Evolutionary conservation across 805 yeast genomes (phyloP), one percentile per base, ranked within the genome.

Genomic region (Scheffersomyces amazonensis): DNA sequence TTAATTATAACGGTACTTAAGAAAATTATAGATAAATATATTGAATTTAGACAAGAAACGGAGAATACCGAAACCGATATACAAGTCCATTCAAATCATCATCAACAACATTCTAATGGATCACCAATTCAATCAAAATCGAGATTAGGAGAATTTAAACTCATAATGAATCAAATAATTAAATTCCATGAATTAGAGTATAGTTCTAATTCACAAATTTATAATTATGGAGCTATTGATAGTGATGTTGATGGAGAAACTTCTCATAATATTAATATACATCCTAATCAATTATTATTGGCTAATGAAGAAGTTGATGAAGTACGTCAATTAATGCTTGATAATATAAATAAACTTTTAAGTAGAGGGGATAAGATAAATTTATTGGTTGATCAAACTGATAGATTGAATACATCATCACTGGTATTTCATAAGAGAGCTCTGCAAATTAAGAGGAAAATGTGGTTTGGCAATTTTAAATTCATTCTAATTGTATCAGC

Each of bases 321-420:
- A 52, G 85, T 84, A 17, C 67, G 82, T 46, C 75, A 75, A 36
- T 59, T 84, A 44, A 82, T 84, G 89, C 73, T 80, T 42, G 85
- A 81, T 43, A 85, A 84, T 51, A 80, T 84, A 37, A 87, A 81
- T 49, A 72, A 78, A 53, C 73, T 88, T 18, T 64, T 87, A 48
- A 80, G 78, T 47, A 74, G 96, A 36, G 95, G 95, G 16, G 96
- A 87, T 51, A 74, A 85, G 36, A 78, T 87, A 41, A 76, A 78
- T 47, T 60, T 75, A 28, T 68, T 87, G 45, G 91, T 87, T 21
- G 86, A 82, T 57, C 87, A 87, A 57, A 88, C 96, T 1, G 83
- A 84, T 44, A 71, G 80, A 37, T 71, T 87, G 58, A 85, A 81
- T 47, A 71, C 76, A 28, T 76, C 78, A 24, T 78, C 93, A 7